phyloP scores from a whole-genome alignment of 495 filamentous ascomycete genomes.

The Lineolata rhizophorae region DNA sequence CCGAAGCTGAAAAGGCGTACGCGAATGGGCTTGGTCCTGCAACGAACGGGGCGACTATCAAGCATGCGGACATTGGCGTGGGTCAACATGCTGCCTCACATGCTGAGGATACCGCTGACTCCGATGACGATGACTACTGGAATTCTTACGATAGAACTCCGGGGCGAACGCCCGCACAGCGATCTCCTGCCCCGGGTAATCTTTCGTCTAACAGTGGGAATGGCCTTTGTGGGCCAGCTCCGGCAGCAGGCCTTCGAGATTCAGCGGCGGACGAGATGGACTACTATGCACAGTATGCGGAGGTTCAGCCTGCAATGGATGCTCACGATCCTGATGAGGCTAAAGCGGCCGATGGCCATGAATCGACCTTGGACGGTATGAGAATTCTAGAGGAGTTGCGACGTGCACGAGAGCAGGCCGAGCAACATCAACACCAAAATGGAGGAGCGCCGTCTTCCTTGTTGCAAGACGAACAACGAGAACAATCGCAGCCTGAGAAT shows the following conservation, averaged over 20 bases:
- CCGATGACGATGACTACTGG: slow-evolving; percentile 89
- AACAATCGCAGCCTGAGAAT: no score
- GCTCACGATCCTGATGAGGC: slow-evolving; percentile 68
- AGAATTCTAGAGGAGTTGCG: no score
- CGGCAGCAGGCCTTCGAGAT: slow-evolving; percentile 15
- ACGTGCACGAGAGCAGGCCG: no score
- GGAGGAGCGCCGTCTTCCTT: no score
- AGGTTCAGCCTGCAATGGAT: slow-evolving; percentile 83
- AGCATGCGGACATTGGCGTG: no score
- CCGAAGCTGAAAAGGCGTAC: slow-evolving; percentile 29
- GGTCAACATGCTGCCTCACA: no score
- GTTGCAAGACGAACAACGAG: no score
- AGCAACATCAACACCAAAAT: no score
- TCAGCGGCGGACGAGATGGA: slow-evolving; percentile 36
- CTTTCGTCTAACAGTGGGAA: slow-evolving; percentile 1
- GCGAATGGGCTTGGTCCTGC: no score
- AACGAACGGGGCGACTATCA: no score
- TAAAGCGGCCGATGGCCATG: no score
- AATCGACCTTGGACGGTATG: slow-evolving; percentile 32
- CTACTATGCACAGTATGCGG: slow-evolving; percentile 71
- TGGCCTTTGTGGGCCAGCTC: slow-evolving; percentile 14
- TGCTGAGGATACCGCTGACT: no score
- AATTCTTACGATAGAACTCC: slow-evolving; percentile 78
- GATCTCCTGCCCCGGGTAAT: slow-evolving; percentile 40
- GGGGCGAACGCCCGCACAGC: slow-evolving; percentile 49